Evolutionary conservation across 345 rosid species (phyloP).

Genomic region (Hibiscus mutabilis): DNA sequence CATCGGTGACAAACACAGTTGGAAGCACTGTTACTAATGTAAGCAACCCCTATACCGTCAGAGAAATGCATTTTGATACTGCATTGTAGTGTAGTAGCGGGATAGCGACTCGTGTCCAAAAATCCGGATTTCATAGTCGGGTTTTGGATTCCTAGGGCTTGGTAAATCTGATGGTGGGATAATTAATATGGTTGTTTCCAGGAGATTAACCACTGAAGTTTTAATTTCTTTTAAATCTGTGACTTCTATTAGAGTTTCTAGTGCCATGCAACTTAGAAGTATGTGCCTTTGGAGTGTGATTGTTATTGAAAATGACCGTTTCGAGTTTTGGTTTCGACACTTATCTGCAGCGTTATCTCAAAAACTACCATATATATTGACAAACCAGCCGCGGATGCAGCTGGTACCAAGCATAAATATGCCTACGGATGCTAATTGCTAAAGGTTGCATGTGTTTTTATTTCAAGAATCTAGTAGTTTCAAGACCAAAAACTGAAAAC

Average conservation of each 20-base stretch:
- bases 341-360: constrained; percentile 23
- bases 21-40: constrained; percentile 58
- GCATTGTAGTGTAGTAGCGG: constrained; percentile 25
- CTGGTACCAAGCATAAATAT: neutral
- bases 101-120: neutral
- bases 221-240: neutral
- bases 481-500: neutral
- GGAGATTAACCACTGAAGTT: too few relatives aligned
- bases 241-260: neutral
- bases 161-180: constrained; percentile 3
- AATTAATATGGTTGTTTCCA: neutral
- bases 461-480: constrained; percentile 4
- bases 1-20: constrained; percentile 30
- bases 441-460: constrained; percentile 9
- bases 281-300: neutral
- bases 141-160: neutral
- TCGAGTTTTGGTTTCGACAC: neutral
- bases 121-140: neutral
- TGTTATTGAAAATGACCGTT: neutral
- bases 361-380: constrained; percentile 28
- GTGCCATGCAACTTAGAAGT: neutral
- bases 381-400: neutral
- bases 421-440: too few relatives aligned
- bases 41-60: constrained; percentile 40
- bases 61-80: constrained; percentile 36